Evolutionary conservation across 192 early-diverging fungal species (phyloP), one percentile per base, ranked within the genome.

Genomic region (Rhizophlyctis rosea): DNA sequence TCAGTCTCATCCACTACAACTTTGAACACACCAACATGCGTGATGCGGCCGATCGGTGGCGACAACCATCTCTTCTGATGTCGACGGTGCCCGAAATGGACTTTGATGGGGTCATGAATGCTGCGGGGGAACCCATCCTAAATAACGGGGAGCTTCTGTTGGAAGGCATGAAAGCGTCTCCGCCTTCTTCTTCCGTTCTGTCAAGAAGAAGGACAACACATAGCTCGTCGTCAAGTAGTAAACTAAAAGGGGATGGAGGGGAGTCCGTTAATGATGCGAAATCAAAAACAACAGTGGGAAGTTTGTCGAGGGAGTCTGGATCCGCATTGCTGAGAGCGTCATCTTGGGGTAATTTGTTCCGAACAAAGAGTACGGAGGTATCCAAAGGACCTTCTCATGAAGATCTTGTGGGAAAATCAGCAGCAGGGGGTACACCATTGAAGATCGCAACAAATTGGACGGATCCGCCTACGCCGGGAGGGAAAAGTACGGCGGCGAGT

Each of bases 1-100:
- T 75, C 57, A 69, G 64, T 56, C 52, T 61, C 4, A 31, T 69
- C n/a, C 67, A 70, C 33, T 61, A 59, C 39, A 21, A 59, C 13
- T 65, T 51, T 33, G 74, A 76, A 34, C 65, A 30, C 16, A 13
- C 25, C 13, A 48, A 47, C 34, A 47, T 60, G 58, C 32, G 54
- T 7, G 39, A 18, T 13, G 39, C 7, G 9, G 39, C 39, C 18
- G 39, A 18, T 44, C 9, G 7, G 39, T 44, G 39, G 39, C 7
- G 39, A 44, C 9, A 44, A n/a, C n/a, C n/a, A n/a, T n/a, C n/a
- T n/a, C n/a, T n/a, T 44, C 7, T 7, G 39, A 18, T 44, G 39
- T 13, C 7, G 9, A 18, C 39, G 39, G 39, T 44, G 7, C 39
- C 39, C 9, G 39, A 44, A 18, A 44, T 44, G 39, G 39, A 44